A percentile compares a stretch with the other conserved stretches of the same genome.
Evolutionary conservation across 257 asterid genomes (phyloP).

Genomic region (Salvia hispanica): DNA sequence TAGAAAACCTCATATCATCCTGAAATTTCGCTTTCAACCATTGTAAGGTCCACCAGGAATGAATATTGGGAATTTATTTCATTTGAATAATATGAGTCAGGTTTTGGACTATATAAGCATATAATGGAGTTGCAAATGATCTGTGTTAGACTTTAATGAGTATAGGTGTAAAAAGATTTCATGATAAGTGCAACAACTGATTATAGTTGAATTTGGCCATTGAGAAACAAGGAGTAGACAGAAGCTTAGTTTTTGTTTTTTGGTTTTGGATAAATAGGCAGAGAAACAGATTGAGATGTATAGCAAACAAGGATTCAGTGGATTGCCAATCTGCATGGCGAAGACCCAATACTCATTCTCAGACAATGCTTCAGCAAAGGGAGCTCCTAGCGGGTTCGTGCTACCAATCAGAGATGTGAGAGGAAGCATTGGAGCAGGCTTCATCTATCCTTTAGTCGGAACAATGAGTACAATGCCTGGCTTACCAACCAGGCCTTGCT

Average conservation of each 20-base stretch:
- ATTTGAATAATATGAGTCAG: not conserved
- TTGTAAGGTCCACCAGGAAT: not conserved
- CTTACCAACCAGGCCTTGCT: conserved; percentile 95
- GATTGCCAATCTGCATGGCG: conserved; percentile 96
- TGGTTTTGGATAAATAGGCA: conserved; percentile 51
- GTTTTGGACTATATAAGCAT: not conserved
- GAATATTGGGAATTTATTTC: not conserved
- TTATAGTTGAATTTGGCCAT: not conserved
- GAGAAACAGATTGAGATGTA: conserved; percentile 94
- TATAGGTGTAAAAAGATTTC: not conserved
- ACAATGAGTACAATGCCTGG: conserved; percentile 99
- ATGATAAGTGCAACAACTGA: not conserved
- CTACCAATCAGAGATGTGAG: conserved; percentile 90
- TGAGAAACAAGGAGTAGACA: not conserved
- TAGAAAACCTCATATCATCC: conserved; percentile 11
- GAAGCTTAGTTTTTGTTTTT: not conserved
- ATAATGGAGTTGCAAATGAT: not conserved
- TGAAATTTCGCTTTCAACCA: not conserved
- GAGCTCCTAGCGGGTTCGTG: conserved; percentile 87
- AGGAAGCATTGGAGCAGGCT: conserved; percentile 96
- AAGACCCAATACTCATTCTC: conserved; percentile 97
- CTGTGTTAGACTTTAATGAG: not conserved
- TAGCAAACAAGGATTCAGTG: conserved; percentile 81
- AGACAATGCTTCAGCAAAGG: conserved; percentile 73
- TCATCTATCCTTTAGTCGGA: conserved; percentile 91